Evolutionary conservation across 2,329 filamentous ascomycete genomes (phyloP).

Genomic region (Ophiostoma novo-ulmi): DNA sequence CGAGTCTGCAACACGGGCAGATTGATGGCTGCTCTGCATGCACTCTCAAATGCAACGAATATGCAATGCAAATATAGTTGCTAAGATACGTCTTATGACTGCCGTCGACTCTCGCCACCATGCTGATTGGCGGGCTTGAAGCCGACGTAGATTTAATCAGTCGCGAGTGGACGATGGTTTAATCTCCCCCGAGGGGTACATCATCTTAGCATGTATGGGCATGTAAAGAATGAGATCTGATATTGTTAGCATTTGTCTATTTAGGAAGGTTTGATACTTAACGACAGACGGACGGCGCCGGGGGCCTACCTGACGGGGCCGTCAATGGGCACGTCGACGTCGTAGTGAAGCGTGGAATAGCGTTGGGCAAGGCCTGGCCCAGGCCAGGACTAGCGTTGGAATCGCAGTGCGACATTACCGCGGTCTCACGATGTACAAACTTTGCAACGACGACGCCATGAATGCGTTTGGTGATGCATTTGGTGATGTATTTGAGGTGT

Average conservation of each 20-base stretch:
- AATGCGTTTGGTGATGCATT: neutral
- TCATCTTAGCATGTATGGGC: too few relatives aligned
- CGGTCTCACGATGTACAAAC: neutral
- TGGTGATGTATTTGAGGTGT: neutral
- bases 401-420: neutral
- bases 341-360: neutral
- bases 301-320: conserved; percentile 6
- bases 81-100: neutral
- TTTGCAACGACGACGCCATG: neutral
- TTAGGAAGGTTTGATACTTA: neutral
- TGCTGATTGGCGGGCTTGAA: neutral
- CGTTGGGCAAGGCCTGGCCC: neutral
- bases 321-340: neutral
- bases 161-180: neutral
- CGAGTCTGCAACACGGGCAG: neutral
- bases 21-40: too few relatives aligned
- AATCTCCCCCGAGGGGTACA: neutral
- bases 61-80: neutral
- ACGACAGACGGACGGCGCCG: conserved; percentile 1
- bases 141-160: neutral
- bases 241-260: neutral
- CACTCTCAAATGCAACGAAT: too few relatives aligned
- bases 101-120: neutral
- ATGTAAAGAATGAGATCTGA: neutral
- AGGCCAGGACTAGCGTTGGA: conserved; percentile 4